Percentiles rank a stretch among this genome's conserved stretches.
These are phyloP conservation scores for Calonectria montana DNA, from an alignment of 2,329 filamentous ascomycete genomes.

Conservation along the genomic window DNA sequence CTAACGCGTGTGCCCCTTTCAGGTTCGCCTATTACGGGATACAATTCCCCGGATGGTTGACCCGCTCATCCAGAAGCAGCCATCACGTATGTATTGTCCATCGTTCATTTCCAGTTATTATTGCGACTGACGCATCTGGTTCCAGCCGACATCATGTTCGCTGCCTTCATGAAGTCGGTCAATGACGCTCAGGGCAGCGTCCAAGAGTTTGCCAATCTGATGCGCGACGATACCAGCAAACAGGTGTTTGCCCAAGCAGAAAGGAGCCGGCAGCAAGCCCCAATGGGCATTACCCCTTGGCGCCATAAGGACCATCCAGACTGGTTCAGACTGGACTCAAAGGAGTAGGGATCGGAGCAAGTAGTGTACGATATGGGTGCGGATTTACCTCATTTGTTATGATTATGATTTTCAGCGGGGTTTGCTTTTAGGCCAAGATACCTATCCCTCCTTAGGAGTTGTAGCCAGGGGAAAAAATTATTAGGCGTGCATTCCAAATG, in stretches of 20 bases:
- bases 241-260: constrained; percentile 64
- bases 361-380: constrained; percentile 7
- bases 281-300: constrained; percentile 69
- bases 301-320: constrained; percentile 68
- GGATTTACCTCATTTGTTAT: constrained; percentile 3
- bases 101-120: neutral
- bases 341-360: constrained; percentile 18
- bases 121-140: constrained; percentile 22
- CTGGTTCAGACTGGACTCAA: constrained; percentile 59
- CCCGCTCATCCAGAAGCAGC: constrained; percentile 61
- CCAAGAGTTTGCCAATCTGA: constrained; percentile 60
- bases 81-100: constrained; percentile 58
- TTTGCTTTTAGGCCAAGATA: neutral
- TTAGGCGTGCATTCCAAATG: neutral
- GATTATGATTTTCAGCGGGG: constrained; percentile 16
- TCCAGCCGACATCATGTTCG: constrained; percentile 63
- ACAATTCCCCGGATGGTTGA: constrained; percentile 55
- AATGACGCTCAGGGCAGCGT: constrained; percentile 62
- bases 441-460: neutral
- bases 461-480: neutral
- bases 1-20: constrained; percentile 32
- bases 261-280: constrained; percentile 65
- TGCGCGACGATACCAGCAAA: constrained; percentile 59
- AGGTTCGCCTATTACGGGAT: constrained; percentile 50
- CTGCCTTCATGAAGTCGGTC: constrained; percentile 60